A percentile compares a stretch with the other conserved stretches of the same genome.
Evolutionary conservation across 2,329 filamentous ascomycete species (phyloP).

Genomic region (Cytospora piceae): DNA sequence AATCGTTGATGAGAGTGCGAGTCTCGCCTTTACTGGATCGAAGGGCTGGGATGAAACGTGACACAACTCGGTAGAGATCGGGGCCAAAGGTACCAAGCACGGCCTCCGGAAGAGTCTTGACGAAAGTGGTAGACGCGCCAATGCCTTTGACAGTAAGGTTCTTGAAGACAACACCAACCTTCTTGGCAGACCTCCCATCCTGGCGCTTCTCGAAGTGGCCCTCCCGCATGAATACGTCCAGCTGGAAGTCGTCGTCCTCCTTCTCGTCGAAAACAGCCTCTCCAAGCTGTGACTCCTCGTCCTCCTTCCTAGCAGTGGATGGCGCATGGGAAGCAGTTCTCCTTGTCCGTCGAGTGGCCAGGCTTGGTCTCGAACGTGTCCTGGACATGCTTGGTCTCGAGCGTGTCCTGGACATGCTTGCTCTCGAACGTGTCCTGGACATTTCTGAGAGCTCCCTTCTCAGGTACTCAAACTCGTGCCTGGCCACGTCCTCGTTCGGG

Average conservation of each 20-base stretch:
- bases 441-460: slow-evolving; percentile 17
- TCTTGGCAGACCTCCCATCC: slow-evolving; percentile 71
- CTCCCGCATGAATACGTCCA: slow-evolving; percentile 71
- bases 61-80: slow-evolving; percentile 70
- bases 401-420: slow-evolving; percentile 16
- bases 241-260: slow-evolving; percentile 65
- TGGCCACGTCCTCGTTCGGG: slow-evolving; percentile 17
- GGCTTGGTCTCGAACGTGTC: slow-evolving; percentile 18
- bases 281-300: slow-evolving; percentile 19
- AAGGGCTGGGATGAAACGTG: slow-evolving; percentile 42
- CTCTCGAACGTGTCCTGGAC: slow-evolving; percentile 14
- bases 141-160: slow-evolving; percentile 75
- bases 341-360: slow-evolving; percentile 10
- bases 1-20: slow-evolving; percentile 49
- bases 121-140: slow-evolving; percentile 68
- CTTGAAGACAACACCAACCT: slow-evolving; percentile 77
- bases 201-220: slow-evolving; percentile 77
- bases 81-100: slow-evolving; percentile 80
- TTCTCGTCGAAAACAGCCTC: slow-evolving; percentile 41
- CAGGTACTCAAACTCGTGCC: slow-evolving; percentile 15
- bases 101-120: slow-evolving; percentile 73
- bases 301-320: neutral
- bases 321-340: slow-evolving; percentile 7
- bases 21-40: slow-evolving; percentile 23
- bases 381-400: slow-evolving; percentile 22